These are phyloP conservation scores for Neofusicoccum sp. DNA, from an alignment of 2,329 filamentous ascomycete species.

Conservation along the genomic window DNA sequence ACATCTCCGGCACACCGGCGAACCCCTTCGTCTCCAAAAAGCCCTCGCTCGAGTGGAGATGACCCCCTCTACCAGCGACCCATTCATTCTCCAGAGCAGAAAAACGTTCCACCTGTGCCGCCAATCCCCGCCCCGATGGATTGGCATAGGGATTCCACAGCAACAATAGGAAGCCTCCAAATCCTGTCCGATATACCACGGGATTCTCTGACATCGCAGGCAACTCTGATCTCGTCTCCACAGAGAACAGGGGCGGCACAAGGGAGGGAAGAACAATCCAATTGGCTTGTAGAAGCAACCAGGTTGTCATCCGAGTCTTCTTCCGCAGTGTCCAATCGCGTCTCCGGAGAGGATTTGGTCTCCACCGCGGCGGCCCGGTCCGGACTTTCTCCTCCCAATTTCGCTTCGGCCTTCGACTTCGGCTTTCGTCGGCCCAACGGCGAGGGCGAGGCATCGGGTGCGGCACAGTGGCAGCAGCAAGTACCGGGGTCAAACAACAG, in stretches of 20 bases:
- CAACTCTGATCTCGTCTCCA: neutral
- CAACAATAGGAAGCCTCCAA: neutral
- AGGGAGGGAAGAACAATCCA: neutral
- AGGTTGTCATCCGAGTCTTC: too few species aligned
- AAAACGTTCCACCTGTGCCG: neutral
- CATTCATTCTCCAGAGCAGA: neutral
- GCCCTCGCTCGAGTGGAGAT: slow-evolving; percentile 4
- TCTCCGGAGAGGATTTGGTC: too few species aligned
- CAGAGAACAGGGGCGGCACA: neutral
- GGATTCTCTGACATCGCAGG: neutral
- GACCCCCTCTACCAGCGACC: neutral
- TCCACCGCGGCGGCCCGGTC: slow-evolving; percentile 4
- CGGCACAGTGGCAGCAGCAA: neutral
- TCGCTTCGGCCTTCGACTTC: neutral
- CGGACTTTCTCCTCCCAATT: neutral
- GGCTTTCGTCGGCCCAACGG: neutral
- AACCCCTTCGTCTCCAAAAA: neutral
- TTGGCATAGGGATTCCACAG: slow-evolving; percentile 2
- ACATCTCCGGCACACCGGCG: neutral
- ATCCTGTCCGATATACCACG: neutral
- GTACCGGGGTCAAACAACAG: neutral
- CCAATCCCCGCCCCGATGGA: neutral
- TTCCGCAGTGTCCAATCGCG: too few species aligned
- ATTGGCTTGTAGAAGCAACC: too few species aligned
- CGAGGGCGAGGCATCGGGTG: neutral